Evolutionary conservation across 306 rosid genomes (phyloP), one percentile per base, ranked within the genome.

Genomic region (Acacia acuminata): DNA sequence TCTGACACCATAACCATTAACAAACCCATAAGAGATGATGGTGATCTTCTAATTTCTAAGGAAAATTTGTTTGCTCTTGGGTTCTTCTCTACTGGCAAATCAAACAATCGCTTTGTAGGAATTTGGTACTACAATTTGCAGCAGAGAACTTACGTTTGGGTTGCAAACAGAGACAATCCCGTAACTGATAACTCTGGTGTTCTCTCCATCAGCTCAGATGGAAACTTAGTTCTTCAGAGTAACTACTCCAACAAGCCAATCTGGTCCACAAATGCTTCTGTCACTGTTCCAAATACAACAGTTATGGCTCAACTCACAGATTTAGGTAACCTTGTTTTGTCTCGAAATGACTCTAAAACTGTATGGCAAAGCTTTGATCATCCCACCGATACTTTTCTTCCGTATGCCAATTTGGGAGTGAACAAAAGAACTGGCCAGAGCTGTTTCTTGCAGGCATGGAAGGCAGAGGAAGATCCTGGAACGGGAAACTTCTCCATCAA

Each of bases 401-500:
- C 25, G 2, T 60, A 5, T 56, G 22, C 24, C 45, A 82, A 13
- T 36, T 0, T 87, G 0, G 88, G 88, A 11, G 64, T 82, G 1
- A 72, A 87, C 68, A 73, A 47, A 51, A 73, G 69, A 9, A 71
- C 75, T 0, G 79, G 78, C 38, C 84, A 34, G 34, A 60, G 34
- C 22, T 50, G 71, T n/a, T 17, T 67, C 22, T 22, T 84, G 8
- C 24, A 63, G 27, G 75, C 87, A 1, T 84, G 75, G 84, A 79
- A 48, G 70, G 22, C 82, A 14, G 42, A 55, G 12, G 82, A 69
- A 3, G 77, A 79, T n/a, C 82, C 82, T 2, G 82, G 70, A 42
- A 53, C 56, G 3, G 82, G 82, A 55, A 70, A 9, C 11, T 79
- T 45, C 17, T 14, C 43, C 0, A 3, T 69, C 10, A 6, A 3